Base-by-base conservation (phyloP, 2,329 filamentous ascomycete genomes). In the Colletotrichum sp. region DNA sequence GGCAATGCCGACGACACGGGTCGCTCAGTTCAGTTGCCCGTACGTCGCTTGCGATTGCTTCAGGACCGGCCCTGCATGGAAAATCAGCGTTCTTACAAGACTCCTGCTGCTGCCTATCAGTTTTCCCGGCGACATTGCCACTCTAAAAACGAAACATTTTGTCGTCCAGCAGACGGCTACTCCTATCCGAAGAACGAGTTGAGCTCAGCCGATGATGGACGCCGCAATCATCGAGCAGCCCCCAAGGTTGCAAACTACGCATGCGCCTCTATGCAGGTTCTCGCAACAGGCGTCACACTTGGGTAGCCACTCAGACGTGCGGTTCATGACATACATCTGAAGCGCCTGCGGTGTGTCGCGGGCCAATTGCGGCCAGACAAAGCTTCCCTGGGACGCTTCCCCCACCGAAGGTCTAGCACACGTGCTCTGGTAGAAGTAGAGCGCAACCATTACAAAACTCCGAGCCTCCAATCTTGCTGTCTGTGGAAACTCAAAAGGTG, bases 201-300 rank as follows among this genome's bases (percentile, higher is more conserved):
- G 66, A 74, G 65, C 60, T 43, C 25, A 43, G 62, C 39, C 22
- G 16, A 48, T 36, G 60, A 58, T 74, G 65, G 27, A 65, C 65
- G 43, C 71, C 62, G 61, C 58, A 43, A 52, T 58, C n/a, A 55
- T 27, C 30, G 22, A 30, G 43, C 15, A 58, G 36, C 56, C 56
- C 52, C 25, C 56, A 75, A 66, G 70, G 70, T 75, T 72, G 61
- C 30, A 65, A 65, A 68, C 58, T 64, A 56, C 61, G 55, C 65
- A 74, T 75, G 74, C 74, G 66, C 71, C 74, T 25, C 66, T 43
- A 75, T 76, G 74, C 74, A 76, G 66, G 71, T 66, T 69, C 60
- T 64, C 28, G 34, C 71, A 43, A 34, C 55, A 73, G 70, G 58
- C 48, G 52, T 76, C 64, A 76, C 64, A 69, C 12, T 52, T 30